These are phyloP conservation scores for Phytopythium boreale DNA, from an alignment of 352 stramenopile species.

Conservation along the genomic window DNA sequence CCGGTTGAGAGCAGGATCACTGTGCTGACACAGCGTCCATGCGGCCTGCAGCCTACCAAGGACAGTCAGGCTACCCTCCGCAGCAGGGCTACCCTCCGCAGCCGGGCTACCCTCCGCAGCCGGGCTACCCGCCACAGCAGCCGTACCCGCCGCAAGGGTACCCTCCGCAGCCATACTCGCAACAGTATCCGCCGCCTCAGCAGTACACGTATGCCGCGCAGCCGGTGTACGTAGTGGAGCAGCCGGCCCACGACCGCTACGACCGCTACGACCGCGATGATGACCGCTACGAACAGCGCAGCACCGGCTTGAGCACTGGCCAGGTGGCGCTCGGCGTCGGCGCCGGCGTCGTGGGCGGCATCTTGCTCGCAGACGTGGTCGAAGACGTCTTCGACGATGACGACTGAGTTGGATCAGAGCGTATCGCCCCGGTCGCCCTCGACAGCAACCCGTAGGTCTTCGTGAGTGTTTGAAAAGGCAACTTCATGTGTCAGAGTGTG, in stretches of 20 bases:
- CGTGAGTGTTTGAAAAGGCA: not conserved
- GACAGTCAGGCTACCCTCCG: constrained; percentile 1
- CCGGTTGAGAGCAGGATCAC: not conserved
- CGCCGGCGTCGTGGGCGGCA: constrained; percentile 62
- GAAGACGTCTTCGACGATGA: constrained; percentile 51
- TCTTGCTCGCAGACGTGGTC: constrained; percentile 70
- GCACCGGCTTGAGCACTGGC: constrained; percentile 27
- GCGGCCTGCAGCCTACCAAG: not conserved
- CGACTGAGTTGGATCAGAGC: not conserved
- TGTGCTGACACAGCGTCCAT: not conserved
- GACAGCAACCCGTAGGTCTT: not conserved
- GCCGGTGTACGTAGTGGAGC: constrained; percentile 1
- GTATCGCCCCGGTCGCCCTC: not conserved
- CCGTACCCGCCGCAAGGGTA: constrained; percentile 30
- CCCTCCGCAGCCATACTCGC: not conserved
- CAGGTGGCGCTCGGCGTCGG: constrained; percentile 70
- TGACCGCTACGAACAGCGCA: not conserved
- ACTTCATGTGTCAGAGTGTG: not conserved
- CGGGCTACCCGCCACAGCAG: constrained; percentile 24
- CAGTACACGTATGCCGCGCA: constrained; percentile 14
- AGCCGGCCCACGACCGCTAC: constrained; percentile 9
- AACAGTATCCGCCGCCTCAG: not conserved
- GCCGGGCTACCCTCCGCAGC: constrained; percentile 18
- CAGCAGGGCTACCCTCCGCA: constrained; percentile 15
- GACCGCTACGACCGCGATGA: constrained; percentile 10